Conservation (phyloP, 2,329 filamentous ascomycete species). For the Penicillium janthinellum region DNA sequence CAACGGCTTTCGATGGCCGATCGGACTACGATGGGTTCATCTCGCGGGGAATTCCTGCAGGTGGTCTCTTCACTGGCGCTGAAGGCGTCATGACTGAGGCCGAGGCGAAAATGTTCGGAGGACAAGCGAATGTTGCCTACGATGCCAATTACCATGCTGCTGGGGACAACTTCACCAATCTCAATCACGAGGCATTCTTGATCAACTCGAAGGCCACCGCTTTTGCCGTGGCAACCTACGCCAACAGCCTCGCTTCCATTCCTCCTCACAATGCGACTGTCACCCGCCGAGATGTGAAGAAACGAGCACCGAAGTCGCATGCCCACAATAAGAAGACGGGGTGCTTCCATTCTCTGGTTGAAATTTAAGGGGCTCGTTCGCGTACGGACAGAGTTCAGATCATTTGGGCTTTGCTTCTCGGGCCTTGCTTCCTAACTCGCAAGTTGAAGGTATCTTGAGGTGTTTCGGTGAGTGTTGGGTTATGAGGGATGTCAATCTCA, state of each 20-base stretch:
- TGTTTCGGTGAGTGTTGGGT: no score
- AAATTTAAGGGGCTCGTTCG: background rate
- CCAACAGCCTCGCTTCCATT: slow-evolving; percentile 25
- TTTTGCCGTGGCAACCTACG: slow-evolving; percentile 33
- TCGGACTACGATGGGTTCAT: slow-evolving; percentile 82
- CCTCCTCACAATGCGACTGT: slow-evolving; percentile 16
- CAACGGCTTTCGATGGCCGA: slow-evolving; percentile 75
- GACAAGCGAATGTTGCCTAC: slow-evolving; percentile 61
- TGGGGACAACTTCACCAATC: slow-evolving; percentile 56
- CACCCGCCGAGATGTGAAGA: background rate
- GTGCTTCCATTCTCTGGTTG: slow-evolving; percentile 26
- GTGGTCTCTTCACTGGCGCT: slow-evolving; percentile 76
- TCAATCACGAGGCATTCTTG: slow-evolving; percentile 44
- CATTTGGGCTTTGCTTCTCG: no score
- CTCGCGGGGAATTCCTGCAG: slow-evolving; percentile 69
- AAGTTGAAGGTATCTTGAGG: no score
- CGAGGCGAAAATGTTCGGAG: slow-evolving; percentile 70
- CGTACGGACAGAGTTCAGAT: no score
- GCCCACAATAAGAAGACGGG: slow-evolving; percentile 22
- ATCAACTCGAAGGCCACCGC: slow-evolving; percentile 31
- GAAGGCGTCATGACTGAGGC: slow-evolving; percentile 73
- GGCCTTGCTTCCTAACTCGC: no score
- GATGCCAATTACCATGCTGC: slow-evolving; percentile 60
- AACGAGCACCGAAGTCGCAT: slow-evolving; percentile 12
- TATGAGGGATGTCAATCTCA: no score